These are phyloP conservation scores for Planoprotostelium fungivorum DNA, from an alignment of 78 protist species.

Conservation along the genomic window DNA sequence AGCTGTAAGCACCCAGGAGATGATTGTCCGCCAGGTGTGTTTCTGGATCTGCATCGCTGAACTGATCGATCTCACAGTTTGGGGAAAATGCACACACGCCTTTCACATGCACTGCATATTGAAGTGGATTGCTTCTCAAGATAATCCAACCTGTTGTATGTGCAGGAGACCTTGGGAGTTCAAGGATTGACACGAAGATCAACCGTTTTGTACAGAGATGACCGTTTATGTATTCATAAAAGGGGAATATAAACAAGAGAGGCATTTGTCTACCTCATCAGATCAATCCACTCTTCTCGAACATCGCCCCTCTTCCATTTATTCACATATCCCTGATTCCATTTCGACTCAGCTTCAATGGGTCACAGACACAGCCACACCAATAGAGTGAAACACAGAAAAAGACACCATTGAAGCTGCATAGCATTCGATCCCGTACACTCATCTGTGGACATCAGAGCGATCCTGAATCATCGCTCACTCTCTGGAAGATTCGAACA, in stretches of 20 bases:
- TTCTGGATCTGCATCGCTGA: neutral
- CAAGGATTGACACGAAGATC: neutral
- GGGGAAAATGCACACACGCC: slow-evolving; percentile 83
- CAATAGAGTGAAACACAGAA: too few species aligned
- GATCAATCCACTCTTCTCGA: too few species aligned
- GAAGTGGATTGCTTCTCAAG: slow-evolving; percentile 70
- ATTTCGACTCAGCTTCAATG: too few species aligned
- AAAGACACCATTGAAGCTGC: too few species aligned
- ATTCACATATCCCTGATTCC: too few species aligned
- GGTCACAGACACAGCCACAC: too few species aligned
- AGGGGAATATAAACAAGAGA: too few species aligned
- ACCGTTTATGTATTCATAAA: too few species aligned
- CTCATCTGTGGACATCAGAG: neutral
- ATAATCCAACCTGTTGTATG: neutral
- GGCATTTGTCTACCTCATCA: too few species aligned
- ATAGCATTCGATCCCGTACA: neutral
- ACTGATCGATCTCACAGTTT: slow-evolving; percentile 25
- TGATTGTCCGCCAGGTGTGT: slow-evolving; percentile 81
- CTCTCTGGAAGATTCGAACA: neutral
- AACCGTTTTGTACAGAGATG: too few species aligned
- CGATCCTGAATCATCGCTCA: neutral
- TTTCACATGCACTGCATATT: slow-evolving; percentile 90
- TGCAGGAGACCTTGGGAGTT: neutral
- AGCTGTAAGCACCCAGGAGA: slow-evolving; percentile 88
- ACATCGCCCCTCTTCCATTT: too few species aligned